phyloP scores from a whole-genome alignment of 805 yeast genomes.

The Monosporozyma unispora region DNA sequence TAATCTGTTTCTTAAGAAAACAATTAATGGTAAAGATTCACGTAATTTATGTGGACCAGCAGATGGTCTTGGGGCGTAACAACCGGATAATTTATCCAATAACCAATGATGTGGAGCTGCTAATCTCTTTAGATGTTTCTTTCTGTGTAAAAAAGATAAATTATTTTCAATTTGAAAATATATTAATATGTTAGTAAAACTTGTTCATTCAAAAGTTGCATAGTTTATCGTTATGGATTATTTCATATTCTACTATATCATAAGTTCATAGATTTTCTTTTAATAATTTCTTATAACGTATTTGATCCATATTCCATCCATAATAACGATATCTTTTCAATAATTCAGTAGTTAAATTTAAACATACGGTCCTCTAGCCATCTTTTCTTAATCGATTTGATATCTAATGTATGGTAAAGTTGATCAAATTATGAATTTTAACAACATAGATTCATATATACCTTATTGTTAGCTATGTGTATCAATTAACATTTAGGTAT shows the following conservation, averaged over 20 bases:
- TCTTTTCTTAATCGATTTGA: constrained; percentile 31
- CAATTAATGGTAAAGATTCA: constrained; percentile 95
- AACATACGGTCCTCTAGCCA: constrained; percentile 75
- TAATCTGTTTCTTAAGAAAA: constrained; percentile 96
- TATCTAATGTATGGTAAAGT: constrained; percentile 1
- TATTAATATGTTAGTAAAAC: constrained; percentile 1
- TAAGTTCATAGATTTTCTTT: no score
- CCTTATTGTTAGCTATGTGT: neutral
- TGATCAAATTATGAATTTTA: no score
- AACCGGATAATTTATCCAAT: constrained; percentile 99
- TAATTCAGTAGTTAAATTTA: neutral
- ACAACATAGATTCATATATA: no score
- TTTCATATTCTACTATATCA: no score
- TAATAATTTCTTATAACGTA: neutral
- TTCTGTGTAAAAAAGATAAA: constrained; percentile 22
- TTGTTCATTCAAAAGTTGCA: no score
- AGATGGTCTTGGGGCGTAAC: constrained; percentile 99
- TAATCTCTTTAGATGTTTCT: constrained; percentile 98
- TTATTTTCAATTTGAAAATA: neutral
- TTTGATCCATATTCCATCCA: neutral
- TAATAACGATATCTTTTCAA: neutral
- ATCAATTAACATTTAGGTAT: neutral
- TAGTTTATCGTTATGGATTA: no score
- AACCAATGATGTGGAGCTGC: constrained; percentile 99
- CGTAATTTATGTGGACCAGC: constrained; percentile 99